Base-by-base conservation (phyloP, 2,329 filamentous ascomycete species). In the Exophiala calicioides region DNA sequence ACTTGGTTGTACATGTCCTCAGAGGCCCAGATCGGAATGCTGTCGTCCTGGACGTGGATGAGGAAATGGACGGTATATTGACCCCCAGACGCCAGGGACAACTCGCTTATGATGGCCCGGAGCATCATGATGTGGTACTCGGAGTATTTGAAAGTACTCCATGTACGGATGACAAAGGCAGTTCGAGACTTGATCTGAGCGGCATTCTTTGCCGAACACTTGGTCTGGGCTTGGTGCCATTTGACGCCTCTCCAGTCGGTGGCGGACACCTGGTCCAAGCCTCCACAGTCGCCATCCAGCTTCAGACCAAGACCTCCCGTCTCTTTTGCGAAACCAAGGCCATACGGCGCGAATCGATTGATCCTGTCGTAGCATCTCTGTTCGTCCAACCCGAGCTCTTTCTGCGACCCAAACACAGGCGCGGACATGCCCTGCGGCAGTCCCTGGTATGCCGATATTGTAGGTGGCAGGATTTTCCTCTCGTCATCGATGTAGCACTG, bases 11-110 rank as follows among this genome's bases (percentile, higher is more conserved):
- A 84, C 0, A 80, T 80, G 13, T 75, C 72, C 7, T 80, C 76
- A 56, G 89, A 85, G 2, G 84, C 80, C 82, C 84, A 89, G 53
- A 90, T 86, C 15, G 85, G 84, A 36, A 81, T 71, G 55, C 81
- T 78, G 56, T 85, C 77, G 62, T 91, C 84, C 56, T 86, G 86
- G 50, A 90, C 85, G 56, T 91, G 86, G 24, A 91, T 76, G 31
- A 91, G 72, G 59, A 91, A 85, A 64, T 90, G 86, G 1, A 91
- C 76, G 19, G 80, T 76, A 59, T 90, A 90, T 62, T 90, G 85
- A 24, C 82, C 85, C n/a, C 86, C 85, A 0, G 85, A 86, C 44
- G 79, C 77, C 39, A 91, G 69, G 7, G 82, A 78, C 5, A 90
- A 71, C 34, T 59, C 57, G 36, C 52, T 57, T 32, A 59, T 50